Percentiles rank a stretch among this genome's conserved stretches.
Evolutionary conservation across 208 protist genomes (phyloP).

Genomic region (Leishmania major): DNA sequence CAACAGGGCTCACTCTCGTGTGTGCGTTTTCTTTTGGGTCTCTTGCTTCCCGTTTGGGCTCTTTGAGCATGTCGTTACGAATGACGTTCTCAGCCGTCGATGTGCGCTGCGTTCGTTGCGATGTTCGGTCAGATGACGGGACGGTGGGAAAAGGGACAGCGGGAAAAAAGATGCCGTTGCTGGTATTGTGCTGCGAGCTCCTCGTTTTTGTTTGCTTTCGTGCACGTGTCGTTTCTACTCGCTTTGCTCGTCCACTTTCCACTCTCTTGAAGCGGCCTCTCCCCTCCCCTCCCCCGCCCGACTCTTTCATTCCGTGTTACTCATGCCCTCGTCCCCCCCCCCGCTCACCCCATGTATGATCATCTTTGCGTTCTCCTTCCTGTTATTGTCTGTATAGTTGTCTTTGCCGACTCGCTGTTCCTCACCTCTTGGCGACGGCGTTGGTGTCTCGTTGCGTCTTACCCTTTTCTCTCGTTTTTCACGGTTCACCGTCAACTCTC

Average conservation of each 20-base stretch:
- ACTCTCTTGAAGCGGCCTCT: not conserved
- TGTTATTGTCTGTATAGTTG: not conserved
- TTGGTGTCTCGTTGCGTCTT: not conserved
- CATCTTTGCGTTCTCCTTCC: not conserved
- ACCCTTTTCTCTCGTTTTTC: not conserved
- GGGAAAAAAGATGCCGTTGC: not conserved
- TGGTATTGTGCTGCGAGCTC: not conserved
- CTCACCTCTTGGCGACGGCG: not conserved
- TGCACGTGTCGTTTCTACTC: not conserved
- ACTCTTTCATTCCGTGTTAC: too few relatives aligned
- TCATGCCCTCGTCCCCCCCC: not conserved
- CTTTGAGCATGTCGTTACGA: not conserved
- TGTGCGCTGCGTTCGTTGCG: not conserved
- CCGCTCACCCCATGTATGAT: not conserved
- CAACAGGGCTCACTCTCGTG: not conserved
- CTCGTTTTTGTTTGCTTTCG: not conserved
- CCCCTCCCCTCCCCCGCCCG: not conserved
- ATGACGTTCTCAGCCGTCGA: not conserved
- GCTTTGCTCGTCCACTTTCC: not conserved
- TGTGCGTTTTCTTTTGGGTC: not conserved
- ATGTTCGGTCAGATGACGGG: not conserved
- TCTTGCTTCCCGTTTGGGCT: not conserved
- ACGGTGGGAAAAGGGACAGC: not conserved
- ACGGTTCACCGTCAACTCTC: not conserved
- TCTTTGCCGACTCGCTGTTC: not conserved